These are phyloP conservation scores for Phytopythium kandeliae DNA, from an alignment of 352 stramenopile genomes.

Conservation along the genomic window DNA sequence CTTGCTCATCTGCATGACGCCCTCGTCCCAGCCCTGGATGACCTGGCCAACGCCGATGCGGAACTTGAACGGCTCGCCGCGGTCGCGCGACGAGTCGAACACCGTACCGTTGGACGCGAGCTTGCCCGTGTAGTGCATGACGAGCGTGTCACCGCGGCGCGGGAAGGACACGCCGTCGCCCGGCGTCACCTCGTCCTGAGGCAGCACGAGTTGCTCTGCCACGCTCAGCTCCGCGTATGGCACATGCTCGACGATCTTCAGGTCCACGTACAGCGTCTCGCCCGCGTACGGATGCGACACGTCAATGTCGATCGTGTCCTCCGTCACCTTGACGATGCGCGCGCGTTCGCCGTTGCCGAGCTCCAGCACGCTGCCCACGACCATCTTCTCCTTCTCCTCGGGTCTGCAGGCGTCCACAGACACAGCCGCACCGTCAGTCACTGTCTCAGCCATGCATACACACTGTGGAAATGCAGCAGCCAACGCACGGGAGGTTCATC, in stretches of 20 bases:
- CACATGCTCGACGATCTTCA: constrained; percentile 64
- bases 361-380: constrained; percentile 53
- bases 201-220: constrained; percentile 65
- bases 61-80: constrained; percentile 76
- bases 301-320: constrained; percentile 71
- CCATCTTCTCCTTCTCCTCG: constrained; percentile 66
- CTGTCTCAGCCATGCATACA: neutral
- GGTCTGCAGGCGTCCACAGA: constrained; percentile 8
- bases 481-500: constrained; percentile 53
- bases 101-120: constrained; percentile 52
- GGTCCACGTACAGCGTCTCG: constrained; percentile 70
- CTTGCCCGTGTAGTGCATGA: constrained; percentile 84
- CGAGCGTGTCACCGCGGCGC: constrained; percentile 59
- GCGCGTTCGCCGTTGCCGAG: constrained; percentile 53
- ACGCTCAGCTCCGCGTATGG: constrained; percentile 32
- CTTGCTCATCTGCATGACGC: constrained; percentile 94
- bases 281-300: constrained; percentile 67
- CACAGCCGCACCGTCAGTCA: constrained; percentile 1
- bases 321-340: constrained; percentile 61
- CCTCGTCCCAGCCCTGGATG: constrained; percentile 94
- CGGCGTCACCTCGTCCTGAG: constrained; percentile 45
- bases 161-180: constrained; percentile 68
- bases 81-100: constrained; percentile 76
- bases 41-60: constrained; percentile 82
- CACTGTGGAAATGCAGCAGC: neutral